Evolutionary conservation across 129 eudicot genomes (phyloP).

Genomic region (Tagetes erecta): DNA sequence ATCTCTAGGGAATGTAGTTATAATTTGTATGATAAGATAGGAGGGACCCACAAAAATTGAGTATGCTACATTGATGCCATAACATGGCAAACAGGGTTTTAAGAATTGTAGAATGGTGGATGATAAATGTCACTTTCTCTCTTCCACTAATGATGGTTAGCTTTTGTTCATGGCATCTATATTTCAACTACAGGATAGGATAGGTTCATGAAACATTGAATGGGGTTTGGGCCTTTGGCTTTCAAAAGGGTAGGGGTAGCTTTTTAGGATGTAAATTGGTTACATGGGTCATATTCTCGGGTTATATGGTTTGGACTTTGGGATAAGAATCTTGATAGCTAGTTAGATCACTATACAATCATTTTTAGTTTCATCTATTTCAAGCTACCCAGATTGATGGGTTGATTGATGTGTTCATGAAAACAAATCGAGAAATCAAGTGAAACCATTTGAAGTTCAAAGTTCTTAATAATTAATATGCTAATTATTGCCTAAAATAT

Average conservation of each 20-base stretch:
- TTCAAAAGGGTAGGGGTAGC: constrained; percentile 9
- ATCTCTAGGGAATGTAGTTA: constrained; percentile 1
- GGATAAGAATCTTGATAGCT: no score
- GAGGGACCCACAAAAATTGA: constrained; percentile 19
- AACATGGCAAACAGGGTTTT: constrained; percentile 20
- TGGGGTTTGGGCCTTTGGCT: background rate
- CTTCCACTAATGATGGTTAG: constrained; percentile 24
- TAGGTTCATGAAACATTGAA: constrained; percentile 17
- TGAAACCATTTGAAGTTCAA: background rate
- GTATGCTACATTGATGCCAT: constrained; percentile 25
- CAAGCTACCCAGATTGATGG: no score
- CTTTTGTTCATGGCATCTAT: constrained; percentile 22
- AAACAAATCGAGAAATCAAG: constrained; percentile 6
- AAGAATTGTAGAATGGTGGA: constrained; percentile 17
- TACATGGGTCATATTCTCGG: background rate
- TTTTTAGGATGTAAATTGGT: background rate
- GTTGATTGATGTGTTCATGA: background rate
- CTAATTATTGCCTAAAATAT: no score
- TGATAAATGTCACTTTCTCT: constrained; percentile 10
- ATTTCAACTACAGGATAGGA: constrained; percentile 17
- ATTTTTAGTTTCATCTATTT: no score
- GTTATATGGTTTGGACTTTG: background rate
- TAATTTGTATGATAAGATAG: background rate
- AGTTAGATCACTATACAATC: no score
- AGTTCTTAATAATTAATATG: no score